Conservation (phyloP, 1,139 yeast species). For the Kodamaea plutei region DNA sequence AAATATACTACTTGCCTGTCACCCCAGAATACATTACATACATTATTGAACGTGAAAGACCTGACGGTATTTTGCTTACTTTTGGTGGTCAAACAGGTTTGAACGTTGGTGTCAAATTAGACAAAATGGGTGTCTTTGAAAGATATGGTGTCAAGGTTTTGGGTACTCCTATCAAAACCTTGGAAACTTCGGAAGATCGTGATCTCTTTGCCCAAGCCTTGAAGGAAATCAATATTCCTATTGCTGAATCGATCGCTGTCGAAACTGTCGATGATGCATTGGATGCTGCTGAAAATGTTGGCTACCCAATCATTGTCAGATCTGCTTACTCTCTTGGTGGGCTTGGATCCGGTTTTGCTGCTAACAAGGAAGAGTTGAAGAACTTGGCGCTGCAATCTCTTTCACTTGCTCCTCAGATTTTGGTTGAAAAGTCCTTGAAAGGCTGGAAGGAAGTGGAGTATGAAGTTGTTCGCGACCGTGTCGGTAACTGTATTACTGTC, state of each 20-base stretch:
- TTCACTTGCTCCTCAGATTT: constrained; percentile 87
- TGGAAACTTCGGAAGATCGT: constrained; percentile 96
- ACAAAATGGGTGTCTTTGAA: constrained; percentile 88
- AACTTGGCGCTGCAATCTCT: constrained; percentile 86
- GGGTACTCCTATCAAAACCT: constrained; percentile 94
- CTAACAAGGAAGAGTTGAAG: constrained; percentile 73
- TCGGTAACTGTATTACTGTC: constrained; percentile 95
- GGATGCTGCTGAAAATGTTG: constrained; percentile 77
- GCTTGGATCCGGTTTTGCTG: constrained; percentile 95
- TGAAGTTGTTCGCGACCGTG: constrained; percentile 96
- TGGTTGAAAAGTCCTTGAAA: constrained; percentile 93
- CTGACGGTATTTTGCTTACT: constrained; percentile 91
- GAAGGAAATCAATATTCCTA: constrained; percentile 89
- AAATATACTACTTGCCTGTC: constrained; percentile 91
- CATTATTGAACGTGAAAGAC: constrained; percentile 91
- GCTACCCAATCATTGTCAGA: constrained; percentile 96
- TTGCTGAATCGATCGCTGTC: constrained; percentile 95
- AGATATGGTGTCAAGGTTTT: constrained; percentile 89
- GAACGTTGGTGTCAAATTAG: constrained; percentile 92
- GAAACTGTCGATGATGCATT: constrained; percentile 91
- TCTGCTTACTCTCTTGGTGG: constrained; percentile 98
- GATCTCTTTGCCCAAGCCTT: constrained; percentile 92
- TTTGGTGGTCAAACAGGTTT: constrained; percentile 99
- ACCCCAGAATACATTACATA: constrained; percentile 94
- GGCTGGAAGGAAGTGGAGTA: constrained; percentile 99